Base-by-base conservation (phyloP, 1,284 basidiomycete species). In the Sporisorium exsertum region DNA sequence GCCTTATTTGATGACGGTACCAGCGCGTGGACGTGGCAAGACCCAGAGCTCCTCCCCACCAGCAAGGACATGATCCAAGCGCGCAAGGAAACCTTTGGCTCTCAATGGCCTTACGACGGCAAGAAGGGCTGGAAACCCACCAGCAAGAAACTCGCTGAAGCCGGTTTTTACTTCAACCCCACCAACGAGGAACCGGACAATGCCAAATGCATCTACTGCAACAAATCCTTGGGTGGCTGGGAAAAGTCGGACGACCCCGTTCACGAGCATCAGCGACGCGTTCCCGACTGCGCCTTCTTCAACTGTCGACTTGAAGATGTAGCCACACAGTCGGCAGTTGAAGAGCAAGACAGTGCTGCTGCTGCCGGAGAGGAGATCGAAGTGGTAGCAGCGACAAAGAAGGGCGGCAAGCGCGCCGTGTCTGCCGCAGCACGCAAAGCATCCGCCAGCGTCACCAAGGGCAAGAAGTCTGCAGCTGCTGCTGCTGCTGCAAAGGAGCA, bases 81-180 rank as follows among this genome's bases (percentile, higher is more conserved):
- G 1, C 72, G 84, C 4, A 80, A 74, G 27, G 71, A 74, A n/a
- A 83, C 85, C 0, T 85, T 85, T 33, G 84, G 69, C 12, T 54
- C 64, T 3, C 69, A 70, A 33, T 85, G 84, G 84, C 81, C 80
- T 2, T 81, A 84, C 24, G 84, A 85, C 40, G 74, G 78, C 16
- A 84, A 82, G 55, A 81, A 82, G 54, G 85, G 82, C 8, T 86
- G 84, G 84, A 81, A 82, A 15, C 82, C 82, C 2, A 85, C 83
- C 3, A 83, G 82, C 64, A 82, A 81, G 49, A 84, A 83, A 63
- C 78, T 85, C 20, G 78, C 84, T n/a, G 77, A 81, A 26, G 85
- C 84, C 15, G 84, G 85, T 18, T 85, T 86, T 49, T 80, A 80
- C 60, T 85, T 72, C 52, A 70, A 64, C 2, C 85, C 85, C 13